Evolutionary conservation across 768 basidiomycete species (phyloP).

Genomic region (Podaxis sp.): DNA sequence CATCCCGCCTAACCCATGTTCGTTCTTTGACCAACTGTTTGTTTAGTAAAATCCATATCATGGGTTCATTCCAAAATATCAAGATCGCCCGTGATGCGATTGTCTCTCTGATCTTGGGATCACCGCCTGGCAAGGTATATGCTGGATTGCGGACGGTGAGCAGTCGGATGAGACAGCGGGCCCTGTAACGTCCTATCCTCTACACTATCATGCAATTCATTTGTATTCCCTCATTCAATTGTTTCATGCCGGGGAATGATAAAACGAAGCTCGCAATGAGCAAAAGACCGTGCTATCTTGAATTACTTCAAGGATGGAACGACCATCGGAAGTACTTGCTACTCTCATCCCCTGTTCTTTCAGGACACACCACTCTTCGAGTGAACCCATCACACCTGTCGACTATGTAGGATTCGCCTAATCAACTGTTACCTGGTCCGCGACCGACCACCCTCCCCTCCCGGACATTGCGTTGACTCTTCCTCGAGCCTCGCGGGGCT

Average conservation of each 20-base stretch:
- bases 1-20: background rate
- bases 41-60: slow-evolving; percentile 91
- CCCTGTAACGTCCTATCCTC: slow-evolving; percentile 42
- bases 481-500: slow-evolving; percentile 16
- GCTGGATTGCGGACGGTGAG: slow-evolving; percentile 88
- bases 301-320: background rate
- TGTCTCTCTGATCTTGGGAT: slow-evolving; percentile 91
- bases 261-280: background rate
- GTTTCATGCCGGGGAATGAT: background rate
- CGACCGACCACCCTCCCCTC: slow-evolving; percentile 53
- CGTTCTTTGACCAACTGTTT: background rate
- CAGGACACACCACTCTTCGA: background rate
- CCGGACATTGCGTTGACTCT: slow-evolving; percentile 64
- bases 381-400: background rate
- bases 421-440: slow-evolving; percentile 48
- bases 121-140: slow-evolving; percentile 92
- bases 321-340: too few relatives aligned
- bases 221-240: background rate
- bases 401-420: slow-evolving; percentile 42
- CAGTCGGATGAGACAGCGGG: slow-evolving; percentile 90
- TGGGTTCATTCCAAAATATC: slow-evolving; percentile 98
- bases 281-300: background rate
- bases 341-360: too few relatives aligned
- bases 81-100: slow-evolving; percentile 96
- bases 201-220: background rate